Evolutionary conservation across 73 alveolate species (phyloP).

Genomic region (Stentor coeruleus): DNA sequence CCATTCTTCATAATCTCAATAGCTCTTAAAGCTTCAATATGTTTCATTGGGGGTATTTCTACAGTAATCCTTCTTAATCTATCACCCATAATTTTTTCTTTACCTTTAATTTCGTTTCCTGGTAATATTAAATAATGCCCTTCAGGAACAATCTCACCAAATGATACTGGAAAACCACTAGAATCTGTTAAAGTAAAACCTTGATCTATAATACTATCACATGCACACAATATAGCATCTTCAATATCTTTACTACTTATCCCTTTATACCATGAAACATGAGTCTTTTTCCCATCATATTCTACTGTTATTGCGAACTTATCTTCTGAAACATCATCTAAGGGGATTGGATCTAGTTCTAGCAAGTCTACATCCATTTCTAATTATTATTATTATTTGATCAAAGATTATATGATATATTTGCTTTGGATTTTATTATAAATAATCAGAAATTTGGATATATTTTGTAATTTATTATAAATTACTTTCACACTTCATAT

Average conservation of each 20-base stretch:
- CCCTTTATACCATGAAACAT: conserved; percentile 37
- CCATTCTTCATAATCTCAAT: conserved; percentile 46
- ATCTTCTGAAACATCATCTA: conserved; percentile 37
- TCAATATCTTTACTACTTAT: conserved; percentile 32
- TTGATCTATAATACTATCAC: conserved; percentile 46
- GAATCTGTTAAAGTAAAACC: conserved; percentile 45
- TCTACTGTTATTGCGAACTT: conserved; percentile 28
- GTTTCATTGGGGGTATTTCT: conserved; percentile 46
- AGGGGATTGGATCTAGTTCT: not conserved
- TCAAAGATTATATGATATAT: too few species aligned
- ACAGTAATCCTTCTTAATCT: conserved; percentile 49
- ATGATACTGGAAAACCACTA: conserved; percentile 39
- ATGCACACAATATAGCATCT: conserved; percentile 46
- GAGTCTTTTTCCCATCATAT: conserved; percentile 31
- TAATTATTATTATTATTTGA: too few species aligned
- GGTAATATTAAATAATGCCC: conserved; percentile 27
- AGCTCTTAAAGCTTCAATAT: conserved; percentile 45
- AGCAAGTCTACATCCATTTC: not conserved
- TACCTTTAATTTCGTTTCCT: conserved; percentile 45
- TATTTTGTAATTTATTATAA: too few species aligned
- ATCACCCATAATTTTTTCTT: conserved; percentile 39
- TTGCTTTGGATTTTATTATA: too few species aligned
- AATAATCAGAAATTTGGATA: too few species aligned
- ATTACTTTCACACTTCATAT: too few species aligned
- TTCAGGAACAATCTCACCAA: conserved; percentile 25